phyloP scores from a whole-genome alignment of 805 yeast genomes.

The Yamadazyma endophytica region DNA sequence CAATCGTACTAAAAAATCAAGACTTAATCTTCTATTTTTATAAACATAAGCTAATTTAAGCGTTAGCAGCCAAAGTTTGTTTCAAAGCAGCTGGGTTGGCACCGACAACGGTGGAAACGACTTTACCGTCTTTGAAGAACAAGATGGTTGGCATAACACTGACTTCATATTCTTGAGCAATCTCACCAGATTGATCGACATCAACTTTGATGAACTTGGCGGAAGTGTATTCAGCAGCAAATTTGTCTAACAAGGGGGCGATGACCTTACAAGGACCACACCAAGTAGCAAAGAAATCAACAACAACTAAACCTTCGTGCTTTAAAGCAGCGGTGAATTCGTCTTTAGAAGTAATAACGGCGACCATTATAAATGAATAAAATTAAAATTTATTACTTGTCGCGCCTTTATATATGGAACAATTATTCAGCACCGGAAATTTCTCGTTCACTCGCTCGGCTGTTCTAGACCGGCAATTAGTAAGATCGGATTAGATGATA shows the following conservation, averaged over 20 bases:
- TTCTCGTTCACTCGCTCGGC: too few relatives aligned
- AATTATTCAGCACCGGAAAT: too few relatives aligned
- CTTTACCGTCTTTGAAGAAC: constrained; percentile 79
- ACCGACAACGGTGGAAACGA: constrained; percentile 77
- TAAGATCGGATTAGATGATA: background rate
- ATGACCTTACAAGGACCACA: constrained; percentile 99
- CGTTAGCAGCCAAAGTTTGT: constrained; percentile 54
- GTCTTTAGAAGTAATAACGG: constrained; percentile 22
- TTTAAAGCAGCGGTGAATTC: constrained; percentile 68
- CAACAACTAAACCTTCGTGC: constrained; percentile 73
- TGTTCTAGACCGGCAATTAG: too few relatives aligned
- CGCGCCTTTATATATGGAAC: too few relatives aligned
- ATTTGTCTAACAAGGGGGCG: constrained; percentile 87
- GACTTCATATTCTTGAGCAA: constrained; percentile 64
- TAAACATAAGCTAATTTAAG: constrained; percentile 30
- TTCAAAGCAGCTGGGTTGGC: constrained; percentile 85
- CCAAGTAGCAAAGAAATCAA: constrained; percentile 97
- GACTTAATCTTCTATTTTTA: background rate
- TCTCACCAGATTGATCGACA: constrained; percentile 76
- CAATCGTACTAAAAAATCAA: too few relatives aligned
- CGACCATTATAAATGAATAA: constrained; percentile 43
- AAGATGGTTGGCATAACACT: constrained; percentile 60
- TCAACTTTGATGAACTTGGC: constrained; percentile 87
- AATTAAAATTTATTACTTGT: too few relatives aligned
- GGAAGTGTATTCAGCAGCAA: constrained; percentile 59